Evolutionary conservation across 169 alveolate genomes (phyloP), one percentile per base, ranked within the genome.

Genomic region (Plasmodium vinckei): DNA sequence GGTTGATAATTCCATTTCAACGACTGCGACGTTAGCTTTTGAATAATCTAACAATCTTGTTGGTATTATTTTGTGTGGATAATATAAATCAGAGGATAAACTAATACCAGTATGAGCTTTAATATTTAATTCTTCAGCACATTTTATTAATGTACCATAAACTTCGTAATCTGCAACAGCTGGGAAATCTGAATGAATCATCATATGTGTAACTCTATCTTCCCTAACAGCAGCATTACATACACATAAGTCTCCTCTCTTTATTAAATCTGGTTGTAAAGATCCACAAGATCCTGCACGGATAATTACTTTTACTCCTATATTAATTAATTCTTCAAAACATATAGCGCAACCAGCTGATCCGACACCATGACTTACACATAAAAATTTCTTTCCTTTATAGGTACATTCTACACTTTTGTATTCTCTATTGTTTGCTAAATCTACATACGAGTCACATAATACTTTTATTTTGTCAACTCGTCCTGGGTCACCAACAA

Each of bases 401-500:
- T 87, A 87, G 1, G 54, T 49, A 10, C 88, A 79, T 46, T 87
- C 87, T 19, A 21, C 72, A 73, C 87, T 73, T 61, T 84, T 79
- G 33, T 87, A 87, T 54, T 87, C 93, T 47, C 93, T 61, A 10
- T 87, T 72, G 17, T 46, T 54, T 39, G 93, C 89, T 59, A 87
- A 71, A 63, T 87, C 89, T 2, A 75, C 75, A 51, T 71, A 87
- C 13, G 93, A 87, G 53, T 87, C 93, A 65, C 93, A 87, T 54
- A 75, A 15, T 25, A 67, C 19, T 21, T 79, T 84, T 2, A 87
- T 67, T 47, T 68, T 72, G 63, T 87, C 93, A 7, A 84, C 89
- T 17, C 93, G 56, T 47, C 93, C 93, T 10, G 93, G 93, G 49
- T 87, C 93, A 0, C 93, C 93, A 13, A 87, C 93, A 17, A 84